Base-by-base conservation (phyloP, 495 filamentous ascomycete species). In the Neurospora tetrasperma region DNA sequence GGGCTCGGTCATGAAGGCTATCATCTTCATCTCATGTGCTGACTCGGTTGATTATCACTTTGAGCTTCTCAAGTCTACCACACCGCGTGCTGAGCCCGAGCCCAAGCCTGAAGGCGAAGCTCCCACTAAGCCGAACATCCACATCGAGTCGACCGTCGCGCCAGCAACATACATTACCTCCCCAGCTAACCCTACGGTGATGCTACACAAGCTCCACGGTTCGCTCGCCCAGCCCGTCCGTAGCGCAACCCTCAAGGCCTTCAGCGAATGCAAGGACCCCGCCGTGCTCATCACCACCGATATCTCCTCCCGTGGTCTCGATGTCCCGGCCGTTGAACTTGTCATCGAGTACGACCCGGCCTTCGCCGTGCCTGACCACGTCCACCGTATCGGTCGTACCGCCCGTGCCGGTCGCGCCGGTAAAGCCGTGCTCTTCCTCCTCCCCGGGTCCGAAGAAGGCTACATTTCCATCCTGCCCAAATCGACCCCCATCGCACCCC, bases 11-110 rank as follows among this genome's bases (percentile, higher is more conserved):
- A 96, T 95, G 90, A 97, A 98, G 80, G 90, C 91, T 5, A 97
- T 98, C 74, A 88, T 98, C 70, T 99, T 99, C 81, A 92, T 99
- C 46, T 96, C 94, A 2, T 98, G 96, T 77, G 94, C 96, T 18
- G 96, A 99, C 77, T 95, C 92, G 11, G 96, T 98, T 68, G 94
- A 99, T 78, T 99, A 97, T 79, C 94, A 97, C 78, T 98, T 94
- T 76, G 91, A 96, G 69, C 81, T 97, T n/a, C 90, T 99, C 74
- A 90, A 83, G n/a, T 78, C 89, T 40, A 83, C 88, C 14, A 70
- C 78, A 7, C 31, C 74, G 8, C 23, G 14, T 7, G 12, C 54
- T 35, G 54, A 66, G 7, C 42, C 41, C 3, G 78, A 80, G 42
- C 72, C 82, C 6, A 74, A 80, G 35, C 71, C 80, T 31, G 74